Evolutionary conservation across 495 filamentous ascomycete genomes (phyloP).

Genomic region (Penicillium goetzii): DNA sequence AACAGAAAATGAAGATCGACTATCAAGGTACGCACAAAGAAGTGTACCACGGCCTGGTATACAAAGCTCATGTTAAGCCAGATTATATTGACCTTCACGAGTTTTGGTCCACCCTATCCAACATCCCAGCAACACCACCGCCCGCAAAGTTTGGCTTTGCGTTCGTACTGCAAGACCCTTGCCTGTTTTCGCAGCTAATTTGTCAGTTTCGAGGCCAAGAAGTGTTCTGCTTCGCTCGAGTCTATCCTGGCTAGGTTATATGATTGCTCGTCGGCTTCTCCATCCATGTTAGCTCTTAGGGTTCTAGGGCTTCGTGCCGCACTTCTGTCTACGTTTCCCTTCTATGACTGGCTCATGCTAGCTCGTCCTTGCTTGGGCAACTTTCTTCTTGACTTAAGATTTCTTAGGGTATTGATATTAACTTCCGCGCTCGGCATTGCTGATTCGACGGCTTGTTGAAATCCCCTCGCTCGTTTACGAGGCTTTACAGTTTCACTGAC

Average conservation of each 20-base stretch:
- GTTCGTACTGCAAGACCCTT: constrained; percentile 3
- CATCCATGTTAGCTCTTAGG: constrained; percentile 6
- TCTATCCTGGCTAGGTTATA: neutral
- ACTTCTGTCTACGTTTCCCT: constrained; percentile 5
- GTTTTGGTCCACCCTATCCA: no score
- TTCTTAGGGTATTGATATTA: constrained; percentile 1
- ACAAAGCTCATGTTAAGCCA: no score
- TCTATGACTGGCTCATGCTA: neutral
- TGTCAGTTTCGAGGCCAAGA: constrained; percentile 1
- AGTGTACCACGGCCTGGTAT: no score
- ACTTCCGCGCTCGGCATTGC: neutral
- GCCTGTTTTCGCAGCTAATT: neutral
- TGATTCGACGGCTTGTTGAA: constrained; percentile 1
- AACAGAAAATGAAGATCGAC: no score
- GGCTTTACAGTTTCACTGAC: constrained; percentile 1
- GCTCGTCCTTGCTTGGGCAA: neutral
- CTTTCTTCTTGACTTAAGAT: constrained; percentile 1
- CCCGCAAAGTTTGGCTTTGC: constrained; percentile 4
- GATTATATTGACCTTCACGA: no score
- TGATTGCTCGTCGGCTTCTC: constrained; percentile 4
- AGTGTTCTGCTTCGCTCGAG: neutral
- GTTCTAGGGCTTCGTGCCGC: constrained; percentile 7
- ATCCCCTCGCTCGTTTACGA: neutral
- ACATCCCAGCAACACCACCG: no score
- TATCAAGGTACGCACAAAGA: no score